Base-by-base conservation (phyloP, 352 stramenopile species). In the Phytophthora sansomeana region DNA sequence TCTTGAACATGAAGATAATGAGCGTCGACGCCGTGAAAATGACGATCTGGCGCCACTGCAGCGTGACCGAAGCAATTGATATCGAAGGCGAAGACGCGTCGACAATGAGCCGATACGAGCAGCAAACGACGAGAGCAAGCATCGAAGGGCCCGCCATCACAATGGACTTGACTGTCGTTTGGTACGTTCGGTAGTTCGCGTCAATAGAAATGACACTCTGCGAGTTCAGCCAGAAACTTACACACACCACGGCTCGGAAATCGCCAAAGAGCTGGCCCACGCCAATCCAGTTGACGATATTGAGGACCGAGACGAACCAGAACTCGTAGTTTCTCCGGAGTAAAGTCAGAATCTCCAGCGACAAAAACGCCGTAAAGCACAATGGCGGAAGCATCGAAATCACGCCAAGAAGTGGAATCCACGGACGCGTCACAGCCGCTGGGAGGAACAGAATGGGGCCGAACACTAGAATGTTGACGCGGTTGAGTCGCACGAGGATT, bases 271-370 rank as follows among this genome's bases (percentile, higher is more conserved):
- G 46, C 2, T 43, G 7, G 0, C 21, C 69, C 8, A 80, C 14
- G 3, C 56, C 63, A 29, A 64, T 19, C 55, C 68, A 80, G 21
- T 75, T 75, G 43, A 75, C 1, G 1, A 70, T 10, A 43, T 68
- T 78, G n/a, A 80, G 52, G 0, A 49, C 6, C 1, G 72, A 69
- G n/a, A 80, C 50, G 43, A 80, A 80, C 58, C 71, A 69, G 13
- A 69, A 71, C 32, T 80, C 72, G 47, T 72, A 72, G 17, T 36
- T 65, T 1, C 49, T 36, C 8, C 49, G 10, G 14, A 80, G 24
- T 10, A 75, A 36, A 3, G 13, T 16, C 10, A 75, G 29, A 2
- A 80, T 36, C 10, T 75, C 64, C 21, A 69, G 8, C 9, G 72
- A 80, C 2, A 69, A 56, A 44, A 80, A 72, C 2, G 72, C n/a